Conservation (phyloP, 148 eudicot genomes). For the Simmondsia chinensis region DNA sequence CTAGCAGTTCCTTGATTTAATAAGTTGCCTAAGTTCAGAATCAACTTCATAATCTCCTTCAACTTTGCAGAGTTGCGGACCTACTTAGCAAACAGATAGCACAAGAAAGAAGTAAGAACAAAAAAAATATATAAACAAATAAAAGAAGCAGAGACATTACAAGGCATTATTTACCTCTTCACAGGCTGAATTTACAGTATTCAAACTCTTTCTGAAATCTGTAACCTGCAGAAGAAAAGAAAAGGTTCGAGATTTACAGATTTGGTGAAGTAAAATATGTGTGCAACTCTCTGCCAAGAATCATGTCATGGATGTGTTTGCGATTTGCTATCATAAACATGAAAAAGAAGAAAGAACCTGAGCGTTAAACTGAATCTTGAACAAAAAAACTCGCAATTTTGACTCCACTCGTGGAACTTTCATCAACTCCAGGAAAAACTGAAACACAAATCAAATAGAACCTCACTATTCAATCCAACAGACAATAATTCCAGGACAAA, state of each 20-base stretch:
- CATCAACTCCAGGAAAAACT: slow-evolving; percentile 95
- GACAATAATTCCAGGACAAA: too few species aligned
- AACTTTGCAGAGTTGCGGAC: slow-evolving; percentile 68
- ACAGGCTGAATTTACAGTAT: slow-evolving; percentile 73
- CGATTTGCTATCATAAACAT: neutral
- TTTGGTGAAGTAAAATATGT: too few species aligned
- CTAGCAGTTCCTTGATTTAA: slow-evolving; percentile 92
- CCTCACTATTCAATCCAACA: neutral
- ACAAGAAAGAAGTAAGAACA: slow-evolving; percentile 10
- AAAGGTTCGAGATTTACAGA: neutral
- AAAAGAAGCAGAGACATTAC: slow-evolving; percentile 8
- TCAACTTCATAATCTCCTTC: slow-evolving; percentile 76
- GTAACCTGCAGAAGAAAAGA: slow-evolving; percentile 37
- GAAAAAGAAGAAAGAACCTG: slow-evolving; percentile 48
- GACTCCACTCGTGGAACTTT: slow-evolving; percentile 95
- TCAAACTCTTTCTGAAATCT: slow-evolving; percentile 71
- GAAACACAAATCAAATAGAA: slow-evolving; percentile 15
- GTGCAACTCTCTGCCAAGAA: neutral
- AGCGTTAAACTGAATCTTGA: slow-evolving; percentile 88
- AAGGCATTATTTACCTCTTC: slow-evolving; percentile 47
- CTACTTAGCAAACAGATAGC: slow-evolving; percentile 24
- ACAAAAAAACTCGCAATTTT: slow-evolving; percentile 78
- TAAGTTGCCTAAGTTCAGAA: slow-evolving; percentile 72
- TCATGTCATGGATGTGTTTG: neutral
- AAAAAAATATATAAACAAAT: slow-evolving; percentile 8